A percentile compares a stretch with the other conserved stretches of the same genome.
Conservation (phyloP, 371 early-diverging fungal genomes). For the Chytridiales sp. region DNA sequence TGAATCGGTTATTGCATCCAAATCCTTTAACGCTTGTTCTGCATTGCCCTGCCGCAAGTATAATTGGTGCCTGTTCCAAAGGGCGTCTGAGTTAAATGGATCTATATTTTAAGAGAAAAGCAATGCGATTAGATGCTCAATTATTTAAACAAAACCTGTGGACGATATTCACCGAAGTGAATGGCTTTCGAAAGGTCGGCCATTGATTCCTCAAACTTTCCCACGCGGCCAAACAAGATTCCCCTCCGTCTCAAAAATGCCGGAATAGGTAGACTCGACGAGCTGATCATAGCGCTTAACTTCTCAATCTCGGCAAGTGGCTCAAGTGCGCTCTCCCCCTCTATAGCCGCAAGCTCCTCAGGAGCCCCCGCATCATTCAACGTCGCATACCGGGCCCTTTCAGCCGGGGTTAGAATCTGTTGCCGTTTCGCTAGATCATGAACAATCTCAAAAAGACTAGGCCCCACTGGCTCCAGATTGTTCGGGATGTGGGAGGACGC, state of each 20-base stretch:
- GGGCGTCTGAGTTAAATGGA: slow-evolving; percentile 49
- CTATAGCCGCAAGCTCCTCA: slow-evolving; percentile 25
- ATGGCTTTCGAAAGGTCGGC: slow-evolving; percentile 45
- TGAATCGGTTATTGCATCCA: slow-evolving; percentile 48
- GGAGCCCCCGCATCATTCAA: slow-evolving; percentile 36
- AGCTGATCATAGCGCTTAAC: slow-evolving; percentile 31
- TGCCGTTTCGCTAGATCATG: slow-evolving; percentile 34
- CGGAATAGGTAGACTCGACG: slow-evolving; percentile 40
- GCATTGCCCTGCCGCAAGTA: slow-evolving; percentile 37
- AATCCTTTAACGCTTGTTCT: slow-evolving; percentile 43
- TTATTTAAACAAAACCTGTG: not conserved
- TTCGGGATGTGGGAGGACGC: not conserved
- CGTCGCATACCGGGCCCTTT: slow-evolving; percentile 41
- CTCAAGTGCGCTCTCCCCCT: slow-evolving; percentile 22
- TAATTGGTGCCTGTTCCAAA: slow-evolving; percentile 52
- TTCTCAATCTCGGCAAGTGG: slow-evolving; percentile 37
- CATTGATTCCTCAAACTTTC: slow-evolving; percentile 35
- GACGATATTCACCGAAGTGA: slow-evolving; percentile 35
- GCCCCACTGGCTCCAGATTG: slow-evolving; percentile 15
- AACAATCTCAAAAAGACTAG: slow-evolving; percentile 31
- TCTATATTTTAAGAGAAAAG: slow-evolving; percentile 23
- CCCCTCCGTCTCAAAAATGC: slow-evolving; percentile 42
- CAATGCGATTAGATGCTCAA: not conserved
- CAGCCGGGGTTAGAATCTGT: slow-evolving; percentile 27
- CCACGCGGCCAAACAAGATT: slow-evolving; percentile 34